A percentile compares a stretch with the other conserved stretches of the same genome.
Conservation (phyloP, 2,329 filamentous ascomycete genomes). For the Talaromyces amestolkiae region DNA sequence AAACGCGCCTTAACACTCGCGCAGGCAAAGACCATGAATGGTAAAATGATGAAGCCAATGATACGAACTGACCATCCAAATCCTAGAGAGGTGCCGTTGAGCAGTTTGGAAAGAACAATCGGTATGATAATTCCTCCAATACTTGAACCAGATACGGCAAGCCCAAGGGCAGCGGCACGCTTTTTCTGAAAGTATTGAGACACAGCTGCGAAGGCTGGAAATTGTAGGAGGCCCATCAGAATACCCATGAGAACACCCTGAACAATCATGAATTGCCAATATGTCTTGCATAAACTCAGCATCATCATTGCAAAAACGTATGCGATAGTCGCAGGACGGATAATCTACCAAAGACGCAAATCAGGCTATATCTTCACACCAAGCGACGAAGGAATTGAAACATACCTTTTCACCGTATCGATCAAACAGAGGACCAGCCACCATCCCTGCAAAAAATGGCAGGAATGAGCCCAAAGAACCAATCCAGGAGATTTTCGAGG, state of each 20-base stretch:
- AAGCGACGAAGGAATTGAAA: background rate
- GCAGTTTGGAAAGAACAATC: constrained; percentile 46
- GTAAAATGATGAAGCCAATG: constrained; percentile 51
- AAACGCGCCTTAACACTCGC: constrained; percentile 26
- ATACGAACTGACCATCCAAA: constrained; percentile 54
- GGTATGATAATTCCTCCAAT: constrained; percentile 54
- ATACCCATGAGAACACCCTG: constrained; percentile 34
- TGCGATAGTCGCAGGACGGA: constrained; percentile 18
- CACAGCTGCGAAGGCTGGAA: constrained; percentile 47
- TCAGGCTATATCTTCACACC: background rate
- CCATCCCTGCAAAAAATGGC: constrained; percentile 41
- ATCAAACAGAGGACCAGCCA: constrained; percentile 48
- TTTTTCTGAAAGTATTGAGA: constrained; percentile 50
- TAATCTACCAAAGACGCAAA: constrained; percentile 40
- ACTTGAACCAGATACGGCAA: constrained; percentile 47
- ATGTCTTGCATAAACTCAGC: constrained; percentile 43
- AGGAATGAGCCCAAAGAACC: constrained; percentile 46
- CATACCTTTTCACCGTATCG: constrained; percentile 43
- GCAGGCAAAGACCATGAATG: constrained; percentile 42
- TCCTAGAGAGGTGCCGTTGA: constrained; percentile 43
- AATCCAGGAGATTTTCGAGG: constrained; percentile 46
- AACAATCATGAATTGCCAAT: constrained; percentile 54
- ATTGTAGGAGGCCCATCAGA: constrained; percentile 41
- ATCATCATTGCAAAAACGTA: constrained; percentile 24
- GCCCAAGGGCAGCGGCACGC: constrained; percentile 46